phyloP scores from a whole-genome alignment of 257 asterid species.

The Eustoma russellianum region DNA sequence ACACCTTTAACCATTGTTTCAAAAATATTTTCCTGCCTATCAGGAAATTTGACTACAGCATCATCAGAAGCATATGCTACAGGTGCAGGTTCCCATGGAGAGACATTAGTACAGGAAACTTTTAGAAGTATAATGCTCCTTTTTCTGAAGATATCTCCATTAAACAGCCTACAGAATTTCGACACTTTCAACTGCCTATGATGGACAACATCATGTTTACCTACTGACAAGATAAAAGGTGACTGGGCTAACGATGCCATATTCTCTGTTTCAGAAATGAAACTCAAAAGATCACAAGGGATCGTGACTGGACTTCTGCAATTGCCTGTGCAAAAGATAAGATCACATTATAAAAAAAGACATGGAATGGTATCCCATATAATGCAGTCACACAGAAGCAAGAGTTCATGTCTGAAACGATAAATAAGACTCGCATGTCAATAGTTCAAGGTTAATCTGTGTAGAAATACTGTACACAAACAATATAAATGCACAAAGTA shows the following conservation, averaged over 20 bases:
- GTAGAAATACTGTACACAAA: no score
- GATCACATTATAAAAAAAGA: not conserved
- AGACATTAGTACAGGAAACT: constrained; percentile 32
- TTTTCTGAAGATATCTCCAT: constrained; percentile 10
- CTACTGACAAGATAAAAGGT: constrained; percentile 25
- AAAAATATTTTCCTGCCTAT: constrained; percentile 39
- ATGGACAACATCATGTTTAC: constrained; percentile 16
- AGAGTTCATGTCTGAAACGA: no score
- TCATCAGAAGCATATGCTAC: constrained; percentile 37
- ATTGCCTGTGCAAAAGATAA: constrained; percentile 28
- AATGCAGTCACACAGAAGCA: no score
- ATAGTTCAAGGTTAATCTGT: no score
- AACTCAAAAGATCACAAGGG: constrained; percentile 11
- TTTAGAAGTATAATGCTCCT: constrained; percentile 3
- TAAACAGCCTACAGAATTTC: constrained; percentile 26
- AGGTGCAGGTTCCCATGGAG: constrained; percentile 73
- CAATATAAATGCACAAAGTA: no score
- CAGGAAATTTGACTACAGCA: constrained; percentile 26
- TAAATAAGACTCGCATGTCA: no score
- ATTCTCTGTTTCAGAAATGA: constrained; percentile 13
- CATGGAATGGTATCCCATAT: no score
- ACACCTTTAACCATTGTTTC: constrained; percentile 41
- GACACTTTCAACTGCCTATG: constrained; percentile 21
- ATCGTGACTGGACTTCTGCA: constrained; percentile 2
- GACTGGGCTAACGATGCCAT: constrained; percentile 45